Base-by-base conservation (phyloP, 176 grass and related monocot species). In the Carex pumila region DNA sequence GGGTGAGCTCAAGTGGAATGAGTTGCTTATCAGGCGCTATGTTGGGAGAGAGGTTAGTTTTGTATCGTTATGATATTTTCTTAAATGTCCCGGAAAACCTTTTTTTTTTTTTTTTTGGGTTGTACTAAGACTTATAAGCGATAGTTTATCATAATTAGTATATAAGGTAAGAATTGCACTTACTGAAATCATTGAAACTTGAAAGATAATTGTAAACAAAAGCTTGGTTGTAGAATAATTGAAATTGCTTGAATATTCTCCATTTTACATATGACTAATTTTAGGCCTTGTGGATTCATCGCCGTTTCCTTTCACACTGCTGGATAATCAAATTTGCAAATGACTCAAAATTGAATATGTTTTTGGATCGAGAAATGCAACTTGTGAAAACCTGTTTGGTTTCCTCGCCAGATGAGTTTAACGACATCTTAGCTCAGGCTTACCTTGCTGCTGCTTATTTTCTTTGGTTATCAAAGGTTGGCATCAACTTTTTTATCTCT, bases 281-380 rank as follows among this genome's bases (percentile, higher is more conserved):
- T 31, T 84, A 98, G 95, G 90, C 92, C 0, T 89, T 98, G 82
- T 98, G 95, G 92, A 87, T 86, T 56, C 92, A 98, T 89, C 90
- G 95, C 0, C 90, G 89, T 25, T 93, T 98, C 86, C 95, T 94
- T 71, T 91, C 90, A 13, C 86, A 79, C 13, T 89, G 73, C 79
- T 94, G 92, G 92, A 74, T 94, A 88, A 84, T 84, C 12, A 89
- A 79, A 32, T 89, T 85, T 65, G 49, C n/a, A 25, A 67, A 66
- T 65, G 63, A 82, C 45, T 88, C 88, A 7, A 70, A 58, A 12
- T 52, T 87, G 50, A 81, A 91, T 81, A 55, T 85, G 19, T 94
- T 97, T 86, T 68, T 92, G 63, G 63, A 60, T 15, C 65, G 86
- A 88, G 95, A 97, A 85, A 74, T 94, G 54, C 12, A 86, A 72